These are phyloP conservation scores for Capronia coronata DNA, from an alignment of 2,329 filamentous ascomycete species.

Conservation along the genomic window DNA sequence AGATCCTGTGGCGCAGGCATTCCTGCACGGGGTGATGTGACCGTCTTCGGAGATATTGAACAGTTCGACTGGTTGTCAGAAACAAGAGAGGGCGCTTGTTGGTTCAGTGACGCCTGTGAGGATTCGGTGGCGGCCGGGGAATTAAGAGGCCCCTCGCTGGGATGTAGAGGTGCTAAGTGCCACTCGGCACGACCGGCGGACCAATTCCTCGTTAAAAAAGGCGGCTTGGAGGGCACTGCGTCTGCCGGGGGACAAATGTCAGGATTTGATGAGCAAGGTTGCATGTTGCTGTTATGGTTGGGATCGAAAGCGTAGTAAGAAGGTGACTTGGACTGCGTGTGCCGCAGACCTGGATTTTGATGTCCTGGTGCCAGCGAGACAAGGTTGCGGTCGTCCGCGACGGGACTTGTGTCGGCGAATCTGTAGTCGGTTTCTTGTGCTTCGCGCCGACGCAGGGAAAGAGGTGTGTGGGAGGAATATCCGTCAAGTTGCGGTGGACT, in stretches of 20 bases:
- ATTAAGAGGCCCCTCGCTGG: conserved; percentile 53
- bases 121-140: conserved; percentile 60
- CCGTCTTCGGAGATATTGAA: conserved; percentile 51
- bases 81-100: conserved; percentile 61
- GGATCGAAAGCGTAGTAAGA: not conserved
- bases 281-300: not conserved
- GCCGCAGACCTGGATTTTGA: not conserved
- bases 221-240: not conserved
- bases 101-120: conserved; percentile 52
- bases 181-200: conserved; percentile 8
- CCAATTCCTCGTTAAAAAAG: not conserved
- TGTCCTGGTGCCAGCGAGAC: not conserved
- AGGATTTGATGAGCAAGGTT: not conserved
- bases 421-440: not conserved
- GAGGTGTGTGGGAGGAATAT: not conserved
- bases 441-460: conserved; percentile 3
- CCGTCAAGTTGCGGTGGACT: not conserved
- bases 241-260: not conserved
- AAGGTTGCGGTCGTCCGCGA: not conserved
- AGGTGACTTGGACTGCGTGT: not conserved
- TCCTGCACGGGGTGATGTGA: conserved; percentile 37
- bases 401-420: not conserved
- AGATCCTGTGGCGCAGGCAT: conserved; percentile 37
- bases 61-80: conserved; percentile 62
- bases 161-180: conserved; percentile 26